Conservation (phyloP, 805 yeast species). For the Dipodascopsis tothii region DNA sequence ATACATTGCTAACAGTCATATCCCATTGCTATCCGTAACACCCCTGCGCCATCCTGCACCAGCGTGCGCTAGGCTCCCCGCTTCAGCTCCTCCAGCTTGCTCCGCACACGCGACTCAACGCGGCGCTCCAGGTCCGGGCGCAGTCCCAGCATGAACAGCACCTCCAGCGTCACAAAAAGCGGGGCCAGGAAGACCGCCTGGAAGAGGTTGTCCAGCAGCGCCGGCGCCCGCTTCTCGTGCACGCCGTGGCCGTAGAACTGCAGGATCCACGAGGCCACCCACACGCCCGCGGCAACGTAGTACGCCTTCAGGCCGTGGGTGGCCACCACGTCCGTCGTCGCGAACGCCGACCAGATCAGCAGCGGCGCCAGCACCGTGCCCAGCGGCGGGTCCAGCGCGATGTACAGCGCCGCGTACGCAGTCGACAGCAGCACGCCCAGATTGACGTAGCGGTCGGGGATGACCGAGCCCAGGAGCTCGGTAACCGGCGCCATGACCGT, state of each 20-base stretch:
- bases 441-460: conserved; percentile 31
- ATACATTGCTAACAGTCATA: too few relatives aligned
- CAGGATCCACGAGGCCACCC: conserved; percentile 60
- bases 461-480: conserved; percentile 1
- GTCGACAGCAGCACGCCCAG: conserved; percentile 42
- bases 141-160: conserved; percentile 61
- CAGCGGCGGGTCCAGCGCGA: conserved; percentile 44
- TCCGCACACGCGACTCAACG: conserved; percentile 41
- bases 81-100: conserved; percentile 28
- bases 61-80: too few relatives aligned
- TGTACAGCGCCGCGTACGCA: conserved; percentile 52
- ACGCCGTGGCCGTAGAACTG: conserved; percentile 86
- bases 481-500: conserved; percentile 15
- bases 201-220: conserved; percentile 68
- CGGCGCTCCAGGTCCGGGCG: conserved; percentile 43
- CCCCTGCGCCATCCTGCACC: too few relatives aligned
- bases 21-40: too few relatives aligned
- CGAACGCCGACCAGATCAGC: conserved; percentile 30
- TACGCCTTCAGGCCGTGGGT: conserved; percentile 28
- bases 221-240: conserved; percentile 79
- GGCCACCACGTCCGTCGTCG: conserved; percentile 27
- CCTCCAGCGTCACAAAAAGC: conserved; percentile 74
- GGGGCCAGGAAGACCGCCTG: conserved; percentile 91
- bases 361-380: conserved; percentile 41
- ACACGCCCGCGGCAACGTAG: conserved; percentile 36